Evolutionary conservation across 495 filamentous ascomycete genomes (phyloP).

Genomic region (Chaetomium cochliodes): DNA sequence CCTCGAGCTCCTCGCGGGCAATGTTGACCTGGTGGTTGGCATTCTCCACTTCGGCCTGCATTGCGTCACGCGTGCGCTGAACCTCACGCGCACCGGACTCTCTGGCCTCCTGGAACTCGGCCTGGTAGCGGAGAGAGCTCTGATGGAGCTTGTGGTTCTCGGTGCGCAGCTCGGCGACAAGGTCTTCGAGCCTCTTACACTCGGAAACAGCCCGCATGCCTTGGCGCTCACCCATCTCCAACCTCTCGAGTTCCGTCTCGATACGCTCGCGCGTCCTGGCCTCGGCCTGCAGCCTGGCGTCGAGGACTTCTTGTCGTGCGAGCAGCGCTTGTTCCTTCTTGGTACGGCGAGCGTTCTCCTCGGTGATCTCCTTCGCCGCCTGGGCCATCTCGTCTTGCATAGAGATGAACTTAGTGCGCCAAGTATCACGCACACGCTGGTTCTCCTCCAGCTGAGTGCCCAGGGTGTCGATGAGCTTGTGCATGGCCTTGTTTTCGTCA

Average conservation of each 20-base stretch:
- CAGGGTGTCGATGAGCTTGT: slow-evolving; percentile 65
- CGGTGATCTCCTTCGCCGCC: slow-evolving; percentile 70
- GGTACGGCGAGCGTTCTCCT: slow-evolving; percentile 72
- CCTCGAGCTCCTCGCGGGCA: slow-evolving; percentile 73
- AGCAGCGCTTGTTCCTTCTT: slow-evolving; percentile 71
- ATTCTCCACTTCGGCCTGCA: slow-evolving; percentile 76
- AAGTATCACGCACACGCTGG: slow-evolving; percentile 69
- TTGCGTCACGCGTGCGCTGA: slow-evolving; percentile 69
- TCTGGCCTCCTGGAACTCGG: slow-evolving; percentile 78
- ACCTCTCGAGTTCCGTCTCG: slow-evolving; percentile 70
- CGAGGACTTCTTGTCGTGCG: slow-evolving; percentile 74
- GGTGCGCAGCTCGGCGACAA: slow-evolving; percentile 61
- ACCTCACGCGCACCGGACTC: slow-evolving; percentile 74
- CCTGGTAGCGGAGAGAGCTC: slow-evolving; percentile 66
- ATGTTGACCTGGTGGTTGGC: slow-evolving; percentile 81
- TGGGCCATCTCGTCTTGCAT: slow-evolving; percentile 81
- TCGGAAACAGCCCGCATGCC: slow-evolving; percentile 57
- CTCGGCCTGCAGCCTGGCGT: slow-evolving; percentile 73
- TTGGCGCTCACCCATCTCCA: slow-evolving; percentile 74
- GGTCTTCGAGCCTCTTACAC: slow-evolving; percentile 61
- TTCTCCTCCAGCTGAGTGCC: slow-evolving; percentile 80
- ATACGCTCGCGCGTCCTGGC: slow-evolving; percentile 73
- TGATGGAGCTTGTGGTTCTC: slow-evolving; percentile 68
- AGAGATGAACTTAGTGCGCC: slow-evolving; percentile 74
- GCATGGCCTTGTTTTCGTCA: slow-evolving; percentile 54